Evolutionary conservation across 1,284 basidiomycete species (phyloP).

Genomic region (Trichosporon inkin): DNA sequence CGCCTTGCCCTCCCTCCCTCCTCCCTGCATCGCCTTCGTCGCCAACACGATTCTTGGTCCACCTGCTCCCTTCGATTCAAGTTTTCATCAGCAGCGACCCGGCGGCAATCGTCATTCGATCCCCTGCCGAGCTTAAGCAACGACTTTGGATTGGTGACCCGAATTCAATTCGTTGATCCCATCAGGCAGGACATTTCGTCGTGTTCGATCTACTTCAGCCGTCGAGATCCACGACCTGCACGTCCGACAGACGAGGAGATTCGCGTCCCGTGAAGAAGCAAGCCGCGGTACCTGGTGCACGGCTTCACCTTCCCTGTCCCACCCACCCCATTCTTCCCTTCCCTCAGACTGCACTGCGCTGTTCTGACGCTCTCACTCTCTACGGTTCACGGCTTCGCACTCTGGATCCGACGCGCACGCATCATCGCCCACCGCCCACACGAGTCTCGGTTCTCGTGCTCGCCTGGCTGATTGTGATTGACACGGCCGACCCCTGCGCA

Average conservation of each 20-base stretch:
- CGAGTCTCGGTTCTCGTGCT: background rate
- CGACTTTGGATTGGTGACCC: background rate
- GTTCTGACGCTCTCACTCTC: background rate
- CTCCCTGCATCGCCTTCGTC: background rate
- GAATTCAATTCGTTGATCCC: background rate
- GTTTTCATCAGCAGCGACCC: background rate
- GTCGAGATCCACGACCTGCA: background rate
- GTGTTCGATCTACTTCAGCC: background rate
- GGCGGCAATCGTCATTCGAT: background rate
- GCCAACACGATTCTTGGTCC: background rate
- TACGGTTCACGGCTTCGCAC: no score
- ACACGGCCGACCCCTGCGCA: no score
- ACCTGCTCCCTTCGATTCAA: background rate
- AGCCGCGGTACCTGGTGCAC: slow-evolving; percentile 5
- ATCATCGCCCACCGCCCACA: background rate
- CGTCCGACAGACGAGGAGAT: background rate
- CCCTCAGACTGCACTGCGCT: background rate
- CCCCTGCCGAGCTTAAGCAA: background rate
- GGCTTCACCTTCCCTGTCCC: slow-evolving; percentile 1
- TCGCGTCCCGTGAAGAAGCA: background rate
- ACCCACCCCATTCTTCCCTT: no score
- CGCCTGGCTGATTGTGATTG: background rate
- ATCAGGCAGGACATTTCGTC: background rate
- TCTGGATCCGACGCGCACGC: no score
- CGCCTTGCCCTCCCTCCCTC: no score